Evolutionary conservation across 345 rosid species (phyloP).

Genomic region (Sisymbrium irio): DNA sequence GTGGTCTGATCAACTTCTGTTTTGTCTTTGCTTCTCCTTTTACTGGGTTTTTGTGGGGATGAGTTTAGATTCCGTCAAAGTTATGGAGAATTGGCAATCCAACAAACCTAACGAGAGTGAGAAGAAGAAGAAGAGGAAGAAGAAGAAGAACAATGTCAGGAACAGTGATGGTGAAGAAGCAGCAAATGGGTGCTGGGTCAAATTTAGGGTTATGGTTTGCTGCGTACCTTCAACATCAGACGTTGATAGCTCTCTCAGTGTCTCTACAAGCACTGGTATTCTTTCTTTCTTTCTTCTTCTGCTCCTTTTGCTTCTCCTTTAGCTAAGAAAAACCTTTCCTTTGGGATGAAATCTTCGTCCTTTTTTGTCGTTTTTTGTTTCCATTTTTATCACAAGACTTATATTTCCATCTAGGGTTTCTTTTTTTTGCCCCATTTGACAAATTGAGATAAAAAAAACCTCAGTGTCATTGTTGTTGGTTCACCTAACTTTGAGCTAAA

Average conservation of each 20-base stretch:
- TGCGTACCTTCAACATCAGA: conserved; percentile 75
- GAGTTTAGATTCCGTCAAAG: conserved; percentile 32
- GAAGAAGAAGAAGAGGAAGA: conserved; percentile 32
- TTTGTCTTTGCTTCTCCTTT: not conserved
- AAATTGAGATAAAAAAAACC: not conserved
- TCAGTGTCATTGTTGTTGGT: conserved; percentile 21
- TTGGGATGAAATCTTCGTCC: not conserved
- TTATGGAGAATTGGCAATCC: conserved; percentile 25
- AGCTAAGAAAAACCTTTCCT: not conserved
- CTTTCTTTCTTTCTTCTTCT: not conserved
- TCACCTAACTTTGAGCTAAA: conserved; percentile 21
- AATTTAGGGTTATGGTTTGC: conserved; percentile 55
- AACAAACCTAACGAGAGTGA: conserved; percentile 27
- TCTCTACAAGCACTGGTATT: conserved; percentile 51
- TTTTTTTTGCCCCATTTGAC: conserved; percentile 11
- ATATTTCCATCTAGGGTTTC: conserved; percentile 8
- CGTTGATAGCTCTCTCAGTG: conserved; percentile 63
- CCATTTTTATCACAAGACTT: conserved; percentile 2
- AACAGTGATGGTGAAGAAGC: conserved; percentile 29
- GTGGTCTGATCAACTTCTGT: conserved; percentile 13
- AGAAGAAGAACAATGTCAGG: conserved; percentile 37
- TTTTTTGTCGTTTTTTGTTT: not conserved
- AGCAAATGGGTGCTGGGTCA: conserved; percentile 64
- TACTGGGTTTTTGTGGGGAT: not conserved
- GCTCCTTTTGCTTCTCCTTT: too few relatives aligned